phyloP scores from a whole-genome alignment of 352 stramenopile species.

The Blastocystis sp. region DNA sequence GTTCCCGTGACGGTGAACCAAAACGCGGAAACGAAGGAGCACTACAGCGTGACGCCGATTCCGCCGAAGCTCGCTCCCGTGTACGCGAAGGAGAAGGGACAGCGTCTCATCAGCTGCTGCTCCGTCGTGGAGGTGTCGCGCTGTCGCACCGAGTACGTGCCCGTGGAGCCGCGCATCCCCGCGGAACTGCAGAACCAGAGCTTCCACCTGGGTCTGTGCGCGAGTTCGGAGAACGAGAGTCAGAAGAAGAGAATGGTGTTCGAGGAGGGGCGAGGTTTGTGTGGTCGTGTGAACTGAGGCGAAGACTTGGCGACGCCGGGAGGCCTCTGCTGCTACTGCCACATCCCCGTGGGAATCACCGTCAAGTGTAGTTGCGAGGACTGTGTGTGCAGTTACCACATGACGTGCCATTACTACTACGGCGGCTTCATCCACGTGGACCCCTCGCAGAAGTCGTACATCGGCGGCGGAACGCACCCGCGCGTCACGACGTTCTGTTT shows the following conservation, averaged over 20 bases:
- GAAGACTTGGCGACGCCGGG: neutral
- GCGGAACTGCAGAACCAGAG: neutral
- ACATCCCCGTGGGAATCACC: conserved; percentile 6
- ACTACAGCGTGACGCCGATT: neutral
- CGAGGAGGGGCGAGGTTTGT: no score
- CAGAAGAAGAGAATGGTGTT: neutral
- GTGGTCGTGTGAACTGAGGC: no score
- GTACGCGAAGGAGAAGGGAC: neutral
- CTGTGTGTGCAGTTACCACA: conserved; percentile 5
- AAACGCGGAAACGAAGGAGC: neutral
- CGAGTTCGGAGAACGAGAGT: neutral
- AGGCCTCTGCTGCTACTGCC: conserved; percentile 54
- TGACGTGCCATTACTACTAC: conserved; percentile 32
- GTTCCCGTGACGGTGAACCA: neutral
- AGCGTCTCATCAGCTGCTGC: neutral
- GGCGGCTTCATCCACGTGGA: conserved; percentile 9
- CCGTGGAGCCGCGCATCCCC: neutral
- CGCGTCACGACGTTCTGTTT: neutral
- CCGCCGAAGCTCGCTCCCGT: neutral
- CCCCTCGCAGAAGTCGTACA: neutral
- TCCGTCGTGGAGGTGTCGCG: neutral
- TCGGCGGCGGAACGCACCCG: neutral
- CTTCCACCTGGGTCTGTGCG: neutral
- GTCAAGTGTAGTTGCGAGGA: neutral
- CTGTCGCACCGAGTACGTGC: neutral